Evolutionary conservation across 139 green algal genomes (phyloP).

Genomic region (Yamagishiella unicocca): DNA sequence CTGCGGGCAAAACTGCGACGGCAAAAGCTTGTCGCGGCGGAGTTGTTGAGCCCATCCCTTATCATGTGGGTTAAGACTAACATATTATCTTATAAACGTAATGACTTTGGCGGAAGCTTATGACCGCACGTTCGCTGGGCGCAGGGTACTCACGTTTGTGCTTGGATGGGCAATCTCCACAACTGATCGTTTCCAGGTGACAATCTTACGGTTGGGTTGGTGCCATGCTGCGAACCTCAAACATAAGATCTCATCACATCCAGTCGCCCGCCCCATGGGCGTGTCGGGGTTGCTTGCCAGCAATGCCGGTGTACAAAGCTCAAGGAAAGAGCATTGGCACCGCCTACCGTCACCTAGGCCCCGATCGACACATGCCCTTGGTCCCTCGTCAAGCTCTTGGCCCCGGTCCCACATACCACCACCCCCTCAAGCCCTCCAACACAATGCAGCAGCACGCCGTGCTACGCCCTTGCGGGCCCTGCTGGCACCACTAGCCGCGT

Average conservation of each 20-base stretch:
- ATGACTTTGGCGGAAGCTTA: background rate
- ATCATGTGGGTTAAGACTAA: background rate
- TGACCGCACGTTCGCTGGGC: background rate
- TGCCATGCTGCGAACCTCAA: background rate
- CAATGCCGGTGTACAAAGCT: no score
- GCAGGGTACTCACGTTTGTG: constrained; percentile 9
- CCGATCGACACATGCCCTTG: no score
- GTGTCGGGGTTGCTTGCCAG: no score
- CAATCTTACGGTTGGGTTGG: background rate
- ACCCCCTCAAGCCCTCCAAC: no score
- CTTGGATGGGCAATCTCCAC: constrained; percentile 7
- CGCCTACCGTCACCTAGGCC: background rate
- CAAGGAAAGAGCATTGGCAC: no score
- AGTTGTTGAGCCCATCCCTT: background rate
- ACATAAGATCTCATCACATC: no score
- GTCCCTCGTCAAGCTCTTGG: no score
- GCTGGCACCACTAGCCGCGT: no score
- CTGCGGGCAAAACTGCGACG: constrained; percentile 7
- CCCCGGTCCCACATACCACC: no score
- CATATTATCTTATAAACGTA: background rate
- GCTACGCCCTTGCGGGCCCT: no score
- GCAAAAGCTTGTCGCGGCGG: background rate
- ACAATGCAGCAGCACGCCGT: no score
- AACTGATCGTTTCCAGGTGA: constrained; percentile 3
- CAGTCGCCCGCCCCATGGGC: no score